These are phyloP conservation scores for Eremomyces bilateralis DNA, from an alignment of 495 filamentous ascomycete species.

Conservation along the genomic window DNA sequence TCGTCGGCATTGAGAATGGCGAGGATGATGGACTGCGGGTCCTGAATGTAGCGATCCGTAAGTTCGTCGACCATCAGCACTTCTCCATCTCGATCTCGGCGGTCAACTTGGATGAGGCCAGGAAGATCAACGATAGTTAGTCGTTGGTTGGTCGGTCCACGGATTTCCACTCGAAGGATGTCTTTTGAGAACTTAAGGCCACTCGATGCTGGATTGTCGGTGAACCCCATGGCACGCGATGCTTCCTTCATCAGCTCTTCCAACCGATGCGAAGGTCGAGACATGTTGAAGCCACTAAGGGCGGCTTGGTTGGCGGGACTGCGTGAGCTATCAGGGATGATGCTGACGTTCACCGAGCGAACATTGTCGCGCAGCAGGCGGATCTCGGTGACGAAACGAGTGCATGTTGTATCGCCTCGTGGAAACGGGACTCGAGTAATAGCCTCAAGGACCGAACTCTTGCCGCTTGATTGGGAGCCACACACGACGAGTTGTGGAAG, in stretches of 20 bases:
- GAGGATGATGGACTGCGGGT: conserved; percentile 13
- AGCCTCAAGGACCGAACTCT: conserved; percentile 26
- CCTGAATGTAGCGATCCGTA: conserved; percentile 9
- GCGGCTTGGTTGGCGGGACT: conserved; percentile 13
- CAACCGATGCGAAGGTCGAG: conserved; percentile 5
- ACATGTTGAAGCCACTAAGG: conserved; percentile 13
- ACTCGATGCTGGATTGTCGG: neutral
- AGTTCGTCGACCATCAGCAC: conserved; percentile 9
- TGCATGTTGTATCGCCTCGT: conserved; percentile 22
- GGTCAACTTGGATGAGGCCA: conserved; percentile 8
- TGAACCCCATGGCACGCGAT: neutral
- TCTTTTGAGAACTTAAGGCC: neutral
- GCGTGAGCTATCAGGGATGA: conserved; percentile 21
- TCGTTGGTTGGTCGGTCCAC: neutral
- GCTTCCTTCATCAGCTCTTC: neutral
- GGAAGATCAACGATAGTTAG: conserved; percentile 5
- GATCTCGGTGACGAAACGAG: conserved; percentile 37
- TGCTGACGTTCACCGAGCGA: conserved; percentile 20
- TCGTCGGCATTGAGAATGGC: conserved; percentile 13
- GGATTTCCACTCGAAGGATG: neutral
- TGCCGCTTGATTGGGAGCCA: conserved; percentile 21
- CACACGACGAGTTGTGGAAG: conserved; percentile 15
- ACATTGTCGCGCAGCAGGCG: conserved; percentile 23
- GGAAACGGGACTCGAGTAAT: conserved; percentile 23
- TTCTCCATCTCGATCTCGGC: conserved; percentile 6